Evolutionary conservation across 306 rosid species (phyloP), one percentile per base, ranked within the genome.

Genomic region (barrel medic (Medicago truncatula)): DNA sequence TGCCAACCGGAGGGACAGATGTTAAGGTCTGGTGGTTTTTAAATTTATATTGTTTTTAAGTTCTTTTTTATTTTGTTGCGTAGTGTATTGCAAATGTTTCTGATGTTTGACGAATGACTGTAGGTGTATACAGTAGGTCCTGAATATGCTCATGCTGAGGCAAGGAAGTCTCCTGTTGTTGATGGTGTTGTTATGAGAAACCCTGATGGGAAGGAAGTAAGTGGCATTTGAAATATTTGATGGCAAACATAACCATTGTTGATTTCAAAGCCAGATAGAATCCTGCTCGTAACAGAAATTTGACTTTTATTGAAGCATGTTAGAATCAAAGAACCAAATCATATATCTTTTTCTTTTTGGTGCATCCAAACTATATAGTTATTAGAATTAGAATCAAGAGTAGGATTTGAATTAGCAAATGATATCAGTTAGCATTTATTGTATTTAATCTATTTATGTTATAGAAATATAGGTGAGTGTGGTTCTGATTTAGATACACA

Each of bases 121-220:
- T 79, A 95, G 99, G 99, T 95, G 74, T 95, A 95, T 76, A 95
- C 99, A 2, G 99, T 95, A 67, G 99, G 97, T 64, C 93, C 97
- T 53, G 99, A 95, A 88, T 95, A 95, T 88, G 99, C 99, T 18
- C 99, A 95, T 85, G 99, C 99, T 25, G 99, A 95, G 89, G 99
- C 99, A 73, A 91, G 99, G 85, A 95, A 95, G 83, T 95, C 99
- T 84, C 99, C 99, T 20, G 99, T 95, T 77, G 99, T 95, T 70
- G 99, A 95, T 85, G 99, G 99, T 50, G 99, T 95, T 85, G 99
- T 95, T 77, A 90, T 92, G 99, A 92, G 99, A 89, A 95, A 92
- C 82, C 96, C 88, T 77, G 97, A 92, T 83, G 99, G 99, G 80
- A 95, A 95, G 84, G 99, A 95, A 83, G 99, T 95, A 80, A 84